A percentile compares a stretch with the other conserved stretches of the same genome.
Conservation (phyloP, 1,284 basidiomycete species). For the Sanghuangporus weigelae region DNA sequence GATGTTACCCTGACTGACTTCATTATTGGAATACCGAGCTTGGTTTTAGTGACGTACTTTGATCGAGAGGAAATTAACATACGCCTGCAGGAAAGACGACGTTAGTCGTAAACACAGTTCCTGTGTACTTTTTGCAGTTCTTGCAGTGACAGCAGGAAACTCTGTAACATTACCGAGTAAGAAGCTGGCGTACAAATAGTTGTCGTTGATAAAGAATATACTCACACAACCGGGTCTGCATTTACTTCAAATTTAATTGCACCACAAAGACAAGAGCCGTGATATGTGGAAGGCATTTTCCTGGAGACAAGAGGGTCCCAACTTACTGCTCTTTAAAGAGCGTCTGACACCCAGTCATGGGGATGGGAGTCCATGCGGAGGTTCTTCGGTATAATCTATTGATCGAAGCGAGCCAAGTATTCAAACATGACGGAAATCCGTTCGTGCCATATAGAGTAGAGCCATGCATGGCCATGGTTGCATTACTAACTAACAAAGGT, state of each 20-base stretch:
- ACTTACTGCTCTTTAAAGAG: neutral
- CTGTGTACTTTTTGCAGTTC: slow-evolving; percentile 21
- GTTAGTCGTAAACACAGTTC: slow-evolving; percentile 21
- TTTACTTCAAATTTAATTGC: slow-evolving; percentile 17
- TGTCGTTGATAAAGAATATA: neutral
- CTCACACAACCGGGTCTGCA: slow-evolving; percentile 17
- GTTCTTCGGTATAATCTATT: neutral
- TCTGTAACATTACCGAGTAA: neutral
- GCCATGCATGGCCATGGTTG: neutral
- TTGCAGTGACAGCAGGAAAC: slow-evolving; percentile 20
- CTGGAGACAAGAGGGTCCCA: neutral
- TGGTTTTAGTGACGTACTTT: too few species aligned
- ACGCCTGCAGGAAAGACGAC: slow-evolving; percentile 19
- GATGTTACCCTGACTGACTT: slow-evolving; percentile 5
- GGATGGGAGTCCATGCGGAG: neutral
- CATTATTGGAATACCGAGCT: neutral
- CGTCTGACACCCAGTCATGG: neutral
- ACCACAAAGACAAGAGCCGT: slow-evolving; percentile 19
- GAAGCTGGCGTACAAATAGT: neutral
- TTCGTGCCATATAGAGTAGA: neutral
- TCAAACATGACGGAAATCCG: neutral
- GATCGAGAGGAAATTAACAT: neutral
- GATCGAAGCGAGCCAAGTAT: neutral
- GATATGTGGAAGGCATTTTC: neutral
- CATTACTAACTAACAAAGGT: too few species aligned